Conservation (phyloP, 1,284 basidiomycete genomes). For the Ustilago crameri region DNA sequence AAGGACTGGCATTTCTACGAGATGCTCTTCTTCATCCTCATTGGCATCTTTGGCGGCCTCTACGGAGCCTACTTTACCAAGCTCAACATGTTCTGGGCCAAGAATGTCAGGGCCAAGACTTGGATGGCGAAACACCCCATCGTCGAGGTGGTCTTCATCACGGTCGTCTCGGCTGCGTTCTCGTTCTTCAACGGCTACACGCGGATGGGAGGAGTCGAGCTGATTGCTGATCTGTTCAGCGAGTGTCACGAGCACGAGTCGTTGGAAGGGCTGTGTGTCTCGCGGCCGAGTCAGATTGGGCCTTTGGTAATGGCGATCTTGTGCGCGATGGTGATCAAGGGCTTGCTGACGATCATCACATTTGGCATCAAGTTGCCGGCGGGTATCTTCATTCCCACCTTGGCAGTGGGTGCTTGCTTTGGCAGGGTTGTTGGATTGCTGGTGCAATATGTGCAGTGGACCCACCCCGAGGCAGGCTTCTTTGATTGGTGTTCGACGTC, state of each 20-base stretch:
- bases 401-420: slow-evolving; percentile 93
- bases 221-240: slow-evolving; percentile 74
- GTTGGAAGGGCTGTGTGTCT: slow-evolving; percentile 79
- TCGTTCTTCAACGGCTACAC: slow-evolving; percentile 91
- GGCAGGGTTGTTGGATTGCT: slow-evolving; percentile 87
- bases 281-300: slow-evolving; percentile 75
- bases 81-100: slow-evolving; percentile 82
- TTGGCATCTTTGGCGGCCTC: slow-evolving; percentile 80
- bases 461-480: slow-evolving; percentile 74
- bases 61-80: slow-evolving; percentile 95
- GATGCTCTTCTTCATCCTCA: slow-evolving; percentile 79
- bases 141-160: slow-evolving; percentile 83
- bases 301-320: slow-evolving; percentile 77
- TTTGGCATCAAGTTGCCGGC: slow-evolving; percentile 83
- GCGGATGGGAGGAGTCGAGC: slow-evolving; percentile 92
- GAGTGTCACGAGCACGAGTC: slow-evolving; percentile 72
- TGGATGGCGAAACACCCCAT: slow-evolving; percentile 75
- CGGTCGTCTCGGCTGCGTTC: slow-evolving; percentile 71
- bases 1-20: slow-evolving; percentile 91
- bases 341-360: slow-evolving; percentile 87
- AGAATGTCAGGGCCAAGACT: slow-evolving; percentile 58
- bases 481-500: slow-evolving; percentile 71
- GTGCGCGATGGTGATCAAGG: slow-evolving; percentile 71
- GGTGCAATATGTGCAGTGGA: slow-evolving; percentile 81
- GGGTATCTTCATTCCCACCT: slow-evolving; percentile 94